Conservation (phyloP, 1,139 yeast genomes). For the Eremothecium cymbalariae region DNA sequence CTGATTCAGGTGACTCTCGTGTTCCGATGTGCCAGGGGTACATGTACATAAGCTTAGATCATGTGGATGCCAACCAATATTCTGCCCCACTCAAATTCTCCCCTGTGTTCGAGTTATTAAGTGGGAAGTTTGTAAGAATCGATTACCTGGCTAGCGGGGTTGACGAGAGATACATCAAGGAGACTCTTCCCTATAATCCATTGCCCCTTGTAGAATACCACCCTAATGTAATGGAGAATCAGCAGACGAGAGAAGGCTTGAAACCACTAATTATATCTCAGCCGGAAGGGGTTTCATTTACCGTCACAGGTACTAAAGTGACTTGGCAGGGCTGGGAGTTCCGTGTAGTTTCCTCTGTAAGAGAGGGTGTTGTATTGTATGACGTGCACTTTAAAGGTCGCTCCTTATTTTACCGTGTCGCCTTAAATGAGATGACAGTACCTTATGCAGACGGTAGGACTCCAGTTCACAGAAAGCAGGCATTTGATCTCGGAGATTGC, state of each 20-base stretch:
- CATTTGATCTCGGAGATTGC: slow-evolving; percentile 86
- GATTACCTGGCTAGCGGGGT: slow-evolving; percentile 71
- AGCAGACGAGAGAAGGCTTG: slow-evolving; percentile 42
- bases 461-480: slow-evolving; percentile 87
- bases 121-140: slow-evolving; percentile 60
- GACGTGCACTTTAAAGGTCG: slow-evolving; percentile 77
- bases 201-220: slow-evolving; percentile 63
- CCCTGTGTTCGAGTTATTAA: slow-evolving; percentile 66
- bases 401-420: slow-evolving; percentile 67
- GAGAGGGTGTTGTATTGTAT: slow-evolving; percentile 80
- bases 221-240: slow-evolving; percentile 61
- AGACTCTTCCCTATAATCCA: slow-evolving; percentile 53
- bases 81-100: slow-evolving; percentile 76
- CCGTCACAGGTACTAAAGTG: slow-evolving; percentile 54
- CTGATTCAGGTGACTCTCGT: slow-evolving; percentile 52
- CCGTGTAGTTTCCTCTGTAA: slow-evolving; percentile 62
- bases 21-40: slow-evolving; percentile 59
- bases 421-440: slow-evolving; percentile 84
- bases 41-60: slow-evolving; percentile 69
- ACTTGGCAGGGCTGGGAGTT: slow-evolving; percentile 90
- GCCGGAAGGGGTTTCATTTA: slow-evolving; percentile 82
- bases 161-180: slow-evolving; percentile 50
- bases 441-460: slow-evolving; percentile 90
- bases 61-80: slow-evolving; percentile 76
- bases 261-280: slow-evolving; percentile 71